Conservation (phyloP, 306 rosid species). For the Prunus davidiana region DNA sequence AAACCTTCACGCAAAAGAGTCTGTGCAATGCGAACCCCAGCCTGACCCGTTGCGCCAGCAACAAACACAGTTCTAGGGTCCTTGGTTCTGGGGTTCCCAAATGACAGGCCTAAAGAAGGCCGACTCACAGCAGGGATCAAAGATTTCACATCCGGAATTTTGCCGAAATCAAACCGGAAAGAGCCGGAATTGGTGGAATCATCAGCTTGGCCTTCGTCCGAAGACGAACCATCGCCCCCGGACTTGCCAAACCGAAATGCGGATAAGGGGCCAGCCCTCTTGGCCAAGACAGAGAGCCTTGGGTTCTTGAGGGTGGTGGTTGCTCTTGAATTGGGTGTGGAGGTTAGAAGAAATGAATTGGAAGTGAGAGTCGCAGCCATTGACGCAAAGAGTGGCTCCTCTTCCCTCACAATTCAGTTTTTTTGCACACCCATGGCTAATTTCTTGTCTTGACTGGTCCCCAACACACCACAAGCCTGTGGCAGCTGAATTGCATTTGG, state of each 20-base stretch:
- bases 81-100: conserved; percentile 66
- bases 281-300: conserved; percentile 48
- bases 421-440: not conserved
- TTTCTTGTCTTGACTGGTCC: not conserved
- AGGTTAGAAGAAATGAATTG: conserved; percentile 53
- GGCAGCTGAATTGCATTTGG: conserved; percentile 19
- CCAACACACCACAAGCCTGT: not conserved
- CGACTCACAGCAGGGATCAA: conserved; percentile 53
- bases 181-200: conserved; percentile 47
- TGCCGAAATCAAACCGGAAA: conserved; percentile 61
- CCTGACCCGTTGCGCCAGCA: conserved; percentile 83
- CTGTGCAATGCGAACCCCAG: conserved; percentile 84
- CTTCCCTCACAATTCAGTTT: conserved; percentile 13
- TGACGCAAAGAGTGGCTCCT: not conserved
- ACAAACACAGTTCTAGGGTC: conserved; percentile 81
- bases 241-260: conserved; percentile 60
- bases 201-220: conserved; percentile 26
- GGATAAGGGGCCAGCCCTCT: conserved; percentile 49
- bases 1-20: conserved; percentile 75
- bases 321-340: conserved; percentile 43
- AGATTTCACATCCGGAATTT: conserved; percentile 61
- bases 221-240: conserved; percentile 23
- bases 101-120: conserved; percentile 57
- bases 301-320: conserved; percentile 26
- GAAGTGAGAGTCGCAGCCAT: conserved; percentile 83